Evolutionary conservation across 2,329 filamentous ascomycete genomes (phyloP), one percentile per base, ranked within the genome.

Genomic region (Aspergillus luchuensis): DNA sequence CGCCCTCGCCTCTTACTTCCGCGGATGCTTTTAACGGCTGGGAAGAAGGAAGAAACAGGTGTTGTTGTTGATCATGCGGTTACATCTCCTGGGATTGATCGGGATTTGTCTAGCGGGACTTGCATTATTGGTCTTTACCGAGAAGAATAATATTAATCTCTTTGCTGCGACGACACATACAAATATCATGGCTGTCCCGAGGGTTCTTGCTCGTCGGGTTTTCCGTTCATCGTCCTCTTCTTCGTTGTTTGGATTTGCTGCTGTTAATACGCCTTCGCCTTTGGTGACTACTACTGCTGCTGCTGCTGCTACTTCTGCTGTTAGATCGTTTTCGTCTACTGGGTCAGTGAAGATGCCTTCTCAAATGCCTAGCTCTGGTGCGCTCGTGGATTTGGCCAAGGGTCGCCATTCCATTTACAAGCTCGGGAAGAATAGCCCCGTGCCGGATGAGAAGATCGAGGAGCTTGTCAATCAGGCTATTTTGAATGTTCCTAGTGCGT

Each of bases 401-500:
- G 61, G 62, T 61, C 72, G 76, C 49, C 75, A 75, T 63, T 72
- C 72, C 23, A 72, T 75, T 62, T 78, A 78, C 63, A 53, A 71
- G 19, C 71, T 78, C 23, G 71, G 71, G 57, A 72, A 71, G 56
- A 66, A 71, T 28, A 72, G 69, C 54, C 70, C 74, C 36, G 72
- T 77, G 39, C 60, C 73, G 4, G 76, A 78, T 64, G 67, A 71
- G 38, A 68, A 74, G 64, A 69, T 78, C 59, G 71, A 76, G 53
- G 69, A 73, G 52, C 69, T 78, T 30, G 73, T 78, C 38, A 70
- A 76, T 56, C 64, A 71, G 11, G 82, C 87, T 57, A 81, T 95
- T 67, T 81, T 86, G 61, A 83, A 92, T 75, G 83, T 89, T 1
- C 93, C 93, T 45, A 89, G 86, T 56, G 87, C 89, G 66, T 97